A percentile compares a stretch with the other conserved stretches of the same genome.
Evolutionary conservation across 306 rosid species (phyloP).

Genomic region (Pyrus betulifolia): DNA sequence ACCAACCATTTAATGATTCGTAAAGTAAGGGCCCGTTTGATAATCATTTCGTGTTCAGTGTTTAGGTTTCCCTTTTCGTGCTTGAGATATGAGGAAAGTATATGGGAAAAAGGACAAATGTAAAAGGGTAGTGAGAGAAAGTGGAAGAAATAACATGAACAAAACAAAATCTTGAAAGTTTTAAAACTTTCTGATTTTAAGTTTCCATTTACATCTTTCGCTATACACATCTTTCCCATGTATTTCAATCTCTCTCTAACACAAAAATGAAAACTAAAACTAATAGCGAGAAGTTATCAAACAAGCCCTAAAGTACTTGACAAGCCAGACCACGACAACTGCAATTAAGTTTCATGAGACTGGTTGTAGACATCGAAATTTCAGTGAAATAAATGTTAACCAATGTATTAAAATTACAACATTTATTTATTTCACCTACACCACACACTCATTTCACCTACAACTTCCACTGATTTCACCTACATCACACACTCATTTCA

Average conservation of each 20-base stretch:
- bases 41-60: neutral
- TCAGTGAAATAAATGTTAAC: too few relatives aligned
- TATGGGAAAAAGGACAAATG: neutral
- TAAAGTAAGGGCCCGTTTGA: neutral
- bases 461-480: too few relatives aligned
- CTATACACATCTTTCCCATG: neutral
- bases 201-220: too few relatives aligned
- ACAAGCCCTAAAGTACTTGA: neutral
- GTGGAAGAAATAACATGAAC: too few relatives aligned
- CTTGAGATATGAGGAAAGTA: neutral
- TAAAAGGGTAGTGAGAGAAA: neutral
- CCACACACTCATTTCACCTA: too few relatives aligned
- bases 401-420: too few relatives aligned
- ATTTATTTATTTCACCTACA: too few relatives aligned
- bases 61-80: neutral
- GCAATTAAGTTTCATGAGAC: neutral
- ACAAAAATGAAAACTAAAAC: neutral
- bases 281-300: too few relatives aligned
- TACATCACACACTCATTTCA: too few relatives aligned
- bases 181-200: too few relatives aligned
- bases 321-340: neutral
- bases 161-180: too few relatives aligned
- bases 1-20: neutral
- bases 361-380: too few relatives aligned
- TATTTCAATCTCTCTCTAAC: neutral